Conservation (phyloP, 2,329 filamentous ascomycete species). For the Hymenoscyphus infarciens region DNA sequence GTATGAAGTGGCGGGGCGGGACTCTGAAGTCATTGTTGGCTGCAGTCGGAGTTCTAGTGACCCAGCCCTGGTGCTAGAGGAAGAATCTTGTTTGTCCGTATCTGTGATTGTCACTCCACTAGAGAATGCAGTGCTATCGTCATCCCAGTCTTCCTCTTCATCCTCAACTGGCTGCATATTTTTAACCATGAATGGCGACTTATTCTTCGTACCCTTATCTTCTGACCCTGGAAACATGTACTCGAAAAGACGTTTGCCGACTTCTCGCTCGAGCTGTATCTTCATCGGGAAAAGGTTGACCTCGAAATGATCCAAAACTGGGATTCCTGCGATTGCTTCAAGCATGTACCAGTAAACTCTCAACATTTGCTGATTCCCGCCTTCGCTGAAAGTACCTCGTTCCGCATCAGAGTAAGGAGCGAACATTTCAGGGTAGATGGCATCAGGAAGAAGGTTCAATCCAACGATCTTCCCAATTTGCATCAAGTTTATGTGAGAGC, state of each 20-base stretch:
- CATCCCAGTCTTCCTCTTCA: conserved; percentile 31
- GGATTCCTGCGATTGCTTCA: conserved; percentile 95
- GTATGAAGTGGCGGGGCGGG: conserved; percentile 26
- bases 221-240: conserved; percentile 88
- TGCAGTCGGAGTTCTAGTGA: conserved; percentile 78
- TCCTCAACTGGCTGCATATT: conserved; percentile 43
- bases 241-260: conserved; percentile 90
- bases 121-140: conserved; percentile 35
- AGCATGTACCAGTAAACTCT: conserved; percentile 97
- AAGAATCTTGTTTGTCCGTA: conserved; percentile 45
- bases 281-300: conserved; percentile 90
- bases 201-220: conserved; percentile 44
- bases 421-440: conserved; percentile 94
- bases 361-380: conserved; percentile 76
- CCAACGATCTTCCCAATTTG: conserved; percentile 86
- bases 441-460: conserved; percentile 83
- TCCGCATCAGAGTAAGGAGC: conserved; percentile 77
- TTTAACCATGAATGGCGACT: conserved; percentile 59
- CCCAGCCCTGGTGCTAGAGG: conserved; percentile 61
- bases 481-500: conserved; percentile 89
- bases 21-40: conserved; percentile 69
- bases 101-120: conserved; percentile 22
- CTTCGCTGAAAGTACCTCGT: conserved; percentile 48
- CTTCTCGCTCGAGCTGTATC: conserved; percentile 87
- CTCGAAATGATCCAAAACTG: conserved; percentile 95